A percentile compares a stretch with the other conserved stretches of the same genome.
Evolutionary conservation across 768 basidiomycete species (phyloP).

Genomic region (Mycena haematopus): DNA sequence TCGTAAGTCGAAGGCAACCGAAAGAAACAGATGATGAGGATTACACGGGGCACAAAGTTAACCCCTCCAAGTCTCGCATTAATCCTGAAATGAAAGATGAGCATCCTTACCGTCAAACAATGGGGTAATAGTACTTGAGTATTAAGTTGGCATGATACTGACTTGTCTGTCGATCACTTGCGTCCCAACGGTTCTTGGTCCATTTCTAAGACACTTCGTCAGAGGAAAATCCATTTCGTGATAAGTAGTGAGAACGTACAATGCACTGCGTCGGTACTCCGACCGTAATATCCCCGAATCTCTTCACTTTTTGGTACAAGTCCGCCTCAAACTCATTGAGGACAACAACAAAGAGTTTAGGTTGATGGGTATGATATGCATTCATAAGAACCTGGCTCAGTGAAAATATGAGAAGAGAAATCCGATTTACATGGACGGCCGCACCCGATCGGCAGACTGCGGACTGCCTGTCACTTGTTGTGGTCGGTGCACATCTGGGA

Average conservation of each 20-base stretch:
- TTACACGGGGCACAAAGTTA: constrained; percentile 54
- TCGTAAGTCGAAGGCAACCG: too few relatives aligned
- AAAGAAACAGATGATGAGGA: too few relatives aligned
- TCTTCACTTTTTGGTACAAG: constrained; percentile 39
- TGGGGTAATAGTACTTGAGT: constrained; percentile 50
- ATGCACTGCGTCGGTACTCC: constrained; percentile 73
- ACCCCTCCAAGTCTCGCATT: constrained; percentile 73
- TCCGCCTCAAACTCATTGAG: constrained; percentile 39
- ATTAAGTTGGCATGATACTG: constrained; percentile 26
- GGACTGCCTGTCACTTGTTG: neutral
- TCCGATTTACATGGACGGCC: neutral
- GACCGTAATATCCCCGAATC: constrained; percentile 47
- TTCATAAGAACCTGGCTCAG: constrained; percentile 22
- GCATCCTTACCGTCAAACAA: too few relatives aligned
- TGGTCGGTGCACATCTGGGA: neutral
- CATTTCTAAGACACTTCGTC: neutral
- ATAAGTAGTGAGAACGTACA: constrained; percentile 41
- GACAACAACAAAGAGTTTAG: constrained; percentile 37
- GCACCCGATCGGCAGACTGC: neutral
- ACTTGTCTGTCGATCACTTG: neutral
- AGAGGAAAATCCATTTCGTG: neutral
- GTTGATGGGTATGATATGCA: constrained; percentile 15
- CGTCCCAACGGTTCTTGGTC: neutral
- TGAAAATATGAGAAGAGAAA: neutral
- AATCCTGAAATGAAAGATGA: constrained; percentile 46